Conservation (phyloP, 116 monocot species). For the Trichopus zeylanicus region DNA sequence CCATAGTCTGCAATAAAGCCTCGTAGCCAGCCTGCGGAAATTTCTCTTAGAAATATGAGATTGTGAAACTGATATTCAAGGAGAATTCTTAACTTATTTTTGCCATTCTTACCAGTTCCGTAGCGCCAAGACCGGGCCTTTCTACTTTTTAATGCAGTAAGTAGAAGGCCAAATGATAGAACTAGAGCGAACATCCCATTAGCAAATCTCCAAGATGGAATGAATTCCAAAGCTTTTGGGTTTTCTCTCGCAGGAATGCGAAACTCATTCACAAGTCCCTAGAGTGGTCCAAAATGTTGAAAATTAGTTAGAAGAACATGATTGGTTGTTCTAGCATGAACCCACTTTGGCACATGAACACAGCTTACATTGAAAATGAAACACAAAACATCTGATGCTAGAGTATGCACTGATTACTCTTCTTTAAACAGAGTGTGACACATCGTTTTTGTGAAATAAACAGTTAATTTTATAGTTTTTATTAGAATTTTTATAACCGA, state of each 20-base stretch:
- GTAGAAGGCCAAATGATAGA: slow-evolving; percentile 76
- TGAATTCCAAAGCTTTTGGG: slow-evolving; percentile 30
- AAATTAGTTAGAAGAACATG: no score
- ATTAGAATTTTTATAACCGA: no score
- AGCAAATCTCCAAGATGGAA: slow-evolving; percentile 63
- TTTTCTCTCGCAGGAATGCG: slow-evolving; percentile 54
- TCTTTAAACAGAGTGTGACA: no score
- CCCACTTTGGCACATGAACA: no score
- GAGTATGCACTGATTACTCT: no score
- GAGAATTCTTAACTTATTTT: not conserved
- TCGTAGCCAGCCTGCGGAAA: slow-evolving; percentile 46
- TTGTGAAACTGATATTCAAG: not conserved
- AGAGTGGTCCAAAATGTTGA: no score
- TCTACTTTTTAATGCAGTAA: slow-evolving; percentile 64
- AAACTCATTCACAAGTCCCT: slow-evolving; percentile 83
- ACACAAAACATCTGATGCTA: no score
- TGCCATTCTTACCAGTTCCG: slow-evolving; percentile 39
- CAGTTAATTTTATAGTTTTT: no score
- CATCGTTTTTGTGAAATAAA: no score
- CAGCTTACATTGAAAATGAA: no score
- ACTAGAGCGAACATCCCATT: slow-evolving; percentile 90
- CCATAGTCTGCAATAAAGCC: slow-evolving; percentile 75
- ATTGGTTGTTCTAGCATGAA: no score
- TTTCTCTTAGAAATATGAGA: not conserved
- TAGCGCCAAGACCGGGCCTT: slow-evolving; percentile 79